Evolutionary conservation across 345 rosid species (phyloP).

Genomic region (Anacardium occidentale): DNA sequence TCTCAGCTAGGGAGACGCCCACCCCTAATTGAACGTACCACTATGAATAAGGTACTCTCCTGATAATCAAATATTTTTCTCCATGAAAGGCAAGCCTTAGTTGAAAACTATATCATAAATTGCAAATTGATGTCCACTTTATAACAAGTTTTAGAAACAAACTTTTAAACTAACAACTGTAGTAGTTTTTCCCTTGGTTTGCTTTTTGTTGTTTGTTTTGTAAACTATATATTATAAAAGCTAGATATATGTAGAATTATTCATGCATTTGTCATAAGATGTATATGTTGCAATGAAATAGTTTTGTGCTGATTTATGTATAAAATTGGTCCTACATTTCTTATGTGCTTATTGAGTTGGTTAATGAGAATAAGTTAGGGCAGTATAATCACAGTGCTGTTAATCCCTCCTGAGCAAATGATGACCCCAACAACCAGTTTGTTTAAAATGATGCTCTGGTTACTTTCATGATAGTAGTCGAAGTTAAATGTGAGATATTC

Average conservation of each 20-base stretch:
- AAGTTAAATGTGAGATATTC: background rate
- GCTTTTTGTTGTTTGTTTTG: background rate
- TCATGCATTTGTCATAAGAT: background rate
- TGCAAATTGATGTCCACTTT: constrained; percentile 4
- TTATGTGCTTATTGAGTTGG: background rate
- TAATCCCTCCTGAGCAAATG: background rate
- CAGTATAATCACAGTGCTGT: background rate
- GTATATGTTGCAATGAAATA: background rate
- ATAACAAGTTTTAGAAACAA: background rate
- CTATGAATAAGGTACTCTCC: constrained; percentile 52
- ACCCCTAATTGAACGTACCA: constrained; percentile 49
- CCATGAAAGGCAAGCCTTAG: background rate
- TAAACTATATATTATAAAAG: background rate
- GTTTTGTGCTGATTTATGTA: background rate
- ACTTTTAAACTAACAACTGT: background rate
- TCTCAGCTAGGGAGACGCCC: constrained; percentile 86
- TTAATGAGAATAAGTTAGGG: background rate
- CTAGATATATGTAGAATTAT: background rate
- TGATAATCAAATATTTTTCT: background rate
- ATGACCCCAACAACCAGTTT: background rate
- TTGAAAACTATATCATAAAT: background rate
- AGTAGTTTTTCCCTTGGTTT: background rate
- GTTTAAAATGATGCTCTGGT: constrained; percentile 2
- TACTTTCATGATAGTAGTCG: background rate
- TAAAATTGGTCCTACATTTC: background rate